Base-by-base conservation (phyloP, 1,139 yeast genomes). In the Saccharomyces hybrid region DNA sequence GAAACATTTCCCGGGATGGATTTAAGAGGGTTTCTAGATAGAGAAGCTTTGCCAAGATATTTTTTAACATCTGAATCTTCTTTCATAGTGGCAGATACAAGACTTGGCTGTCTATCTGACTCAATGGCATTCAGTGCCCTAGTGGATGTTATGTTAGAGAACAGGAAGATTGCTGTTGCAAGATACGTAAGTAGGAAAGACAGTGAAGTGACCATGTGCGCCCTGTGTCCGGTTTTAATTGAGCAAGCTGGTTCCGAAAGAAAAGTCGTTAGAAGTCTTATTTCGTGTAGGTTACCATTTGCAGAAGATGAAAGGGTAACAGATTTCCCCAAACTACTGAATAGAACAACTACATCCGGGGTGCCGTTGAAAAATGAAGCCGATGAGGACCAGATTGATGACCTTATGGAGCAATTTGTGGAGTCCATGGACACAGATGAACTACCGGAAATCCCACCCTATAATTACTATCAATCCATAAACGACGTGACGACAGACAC, bases 271-370 rank as follows among this genome's bases (percentile, higher is more conserved):
- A 56, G 71, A 31, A 66, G 66, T 0, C 65, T 81, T 44, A 63
- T 78, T 2, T 60, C 76, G 54, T 69, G 70, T 5, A 74, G 84
- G 47, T 67, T 90, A n/a, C 96, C 97, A 0, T 88, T 81, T 69
- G 78, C 79, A 34, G 96, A 89, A 62, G 97, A 91, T 66, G 86
- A 82, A 60, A 81, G 85, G 59, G 72, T 79, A 12, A 82, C 86
- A 14, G 75, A 75, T 49, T 86, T 87, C 61, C 84, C 88, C 0
- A 72, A 73, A 24, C 68, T 88, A 50, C 67, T 75, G 0, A 68
- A 73, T 3, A 60, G 74, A 19, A 65, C 61, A 28, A 70, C 73
- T 4, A 66, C 73, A 2, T 65, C 70, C 8, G 77, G 77, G n/a
- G 28, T 31, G 19, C 26, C 49, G 2, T 68, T 68, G 48, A 64